phyloP scores from a whole-genome alignment of 2,329 filamentous ascomycete species.

The Aurifilum marmelostoma region DNA sequence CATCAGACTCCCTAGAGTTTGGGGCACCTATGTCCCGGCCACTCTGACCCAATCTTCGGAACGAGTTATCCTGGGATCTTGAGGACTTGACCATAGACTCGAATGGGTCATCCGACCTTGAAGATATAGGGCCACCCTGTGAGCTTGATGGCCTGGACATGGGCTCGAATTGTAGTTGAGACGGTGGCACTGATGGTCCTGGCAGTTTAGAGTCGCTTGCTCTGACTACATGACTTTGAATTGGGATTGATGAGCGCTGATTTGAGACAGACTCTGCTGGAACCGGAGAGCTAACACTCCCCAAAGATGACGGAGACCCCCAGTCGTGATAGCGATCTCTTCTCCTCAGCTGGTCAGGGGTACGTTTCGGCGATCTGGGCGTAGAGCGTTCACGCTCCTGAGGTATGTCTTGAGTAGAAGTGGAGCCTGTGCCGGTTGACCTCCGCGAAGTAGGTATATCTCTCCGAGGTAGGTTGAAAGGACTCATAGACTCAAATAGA shows the following conservation, averaged over 20 bases:
- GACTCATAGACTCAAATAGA: conserved; percentile 26
- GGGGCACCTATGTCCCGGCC: conserved; percentile 8
- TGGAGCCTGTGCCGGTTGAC: background rate
- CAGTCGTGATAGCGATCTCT: conserved; percentile 1
- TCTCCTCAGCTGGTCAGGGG: background rate
- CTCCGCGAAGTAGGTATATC: background rate
- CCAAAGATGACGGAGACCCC: conserved; percentile 3
- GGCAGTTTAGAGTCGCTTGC: background rate
- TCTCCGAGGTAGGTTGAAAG: conserved; percentile 23
- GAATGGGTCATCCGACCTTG: conserved; percentile 6
- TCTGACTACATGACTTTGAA: background rate
- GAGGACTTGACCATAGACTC: conserved; percentile 1
- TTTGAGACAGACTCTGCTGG: background rate
- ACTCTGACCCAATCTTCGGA: too few species aligned
- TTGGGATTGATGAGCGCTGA: background rate
- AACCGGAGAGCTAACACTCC: background rate
- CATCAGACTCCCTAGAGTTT: background rate
- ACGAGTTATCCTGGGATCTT: background rate
- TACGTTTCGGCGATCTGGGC: background rate
- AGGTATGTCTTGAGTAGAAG: background rate
- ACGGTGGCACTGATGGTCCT: background rate
- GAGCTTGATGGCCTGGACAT: background rate
- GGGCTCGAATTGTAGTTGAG: background rate
- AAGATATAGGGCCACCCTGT: background rate
- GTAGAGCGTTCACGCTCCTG: background rate